These are phyloP conservation scores for Eragrostis tef DNA, from an alignment of 202 grass and related monocot genomes.

Conservation along the genomic window DNA sequence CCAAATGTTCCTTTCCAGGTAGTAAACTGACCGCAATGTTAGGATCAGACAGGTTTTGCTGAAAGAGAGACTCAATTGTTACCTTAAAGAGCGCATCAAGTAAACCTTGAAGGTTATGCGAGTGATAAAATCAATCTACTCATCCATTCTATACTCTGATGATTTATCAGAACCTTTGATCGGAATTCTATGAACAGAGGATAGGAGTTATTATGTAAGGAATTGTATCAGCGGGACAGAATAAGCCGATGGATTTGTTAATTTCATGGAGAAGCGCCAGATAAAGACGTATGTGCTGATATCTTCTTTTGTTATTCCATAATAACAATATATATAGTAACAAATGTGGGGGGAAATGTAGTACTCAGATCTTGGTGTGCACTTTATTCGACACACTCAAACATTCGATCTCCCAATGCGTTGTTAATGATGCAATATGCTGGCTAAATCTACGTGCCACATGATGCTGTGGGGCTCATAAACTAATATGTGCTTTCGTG, in stretches of 20 bases:
- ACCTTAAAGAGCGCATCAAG: not conserved
- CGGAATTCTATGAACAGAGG: too few relatives aligned
- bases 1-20: slow-evolving; percentile 37
- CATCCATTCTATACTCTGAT: not conserved
- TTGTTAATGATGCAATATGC: slow-evolving; percentile 18
- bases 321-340: not conserved
- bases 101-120: not conserved
- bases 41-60: slow-evolving; percentile 26
- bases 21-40: slow-evolving; percentile 17
- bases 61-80: slow-evolving; percentile 4
- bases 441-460: not conserved
- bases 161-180: not conserved
- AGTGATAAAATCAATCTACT: not conserved
- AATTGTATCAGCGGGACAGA: not conserved
- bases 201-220: not conserved
- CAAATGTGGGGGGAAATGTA: slow-evolving; percentile 2
- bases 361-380: not conserved
- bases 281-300: not conserved
- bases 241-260: not conserved
- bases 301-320: not conserved
- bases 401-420: not conserved
- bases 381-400: slow-evolving; percentile 48
- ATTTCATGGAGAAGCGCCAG: not conserved
- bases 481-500: not conserved
- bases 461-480: not conserved